Evolutionary conservation across 192 early-diverging fungal species (phyloP), one percentile per base, ranked within the genome.

Genomic region (Spizellomyces sp.): DNA sequence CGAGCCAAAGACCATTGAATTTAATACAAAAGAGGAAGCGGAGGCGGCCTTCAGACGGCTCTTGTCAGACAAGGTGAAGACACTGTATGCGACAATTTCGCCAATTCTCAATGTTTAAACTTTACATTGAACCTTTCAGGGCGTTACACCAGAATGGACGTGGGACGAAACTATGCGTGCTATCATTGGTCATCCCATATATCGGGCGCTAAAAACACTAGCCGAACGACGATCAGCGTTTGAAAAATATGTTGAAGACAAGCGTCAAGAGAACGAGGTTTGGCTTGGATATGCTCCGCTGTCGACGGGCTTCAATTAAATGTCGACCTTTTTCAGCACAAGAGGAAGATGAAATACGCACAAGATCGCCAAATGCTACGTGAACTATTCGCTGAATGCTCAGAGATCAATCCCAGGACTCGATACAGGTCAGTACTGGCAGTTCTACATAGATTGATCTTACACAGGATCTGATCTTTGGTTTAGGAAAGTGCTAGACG

Each of bases 151-250:
- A 15, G 81, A 89, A 43, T 96, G 95, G 95, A 89, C 90, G 9
- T 98, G 97, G 97, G 94, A 96, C 66, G 86, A 95, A 68, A 88
- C 94, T 9, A 89, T 98, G 86, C 88, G 93, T 10, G 88, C 89
- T 6, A 91, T 92, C 9, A 91, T 92, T 48, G 87, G 89, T 52
- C 87, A 95, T 48, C 92, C 93, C 4, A 83, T 90, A 77, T 99
- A 99, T 72, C 83, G 90, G 4, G 87, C 90, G 0, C 74, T 99
- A 12, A 92, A 89, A 57, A 92, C 95, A 0, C 79, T 92, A 7
- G 67, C 84, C 0, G 94, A 96, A 67, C 87, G 95, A 44, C 95
- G 95, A 70, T 76, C 82, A 4, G 93, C 92, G 0, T 99, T 95
- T 74, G 79, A 91, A 42, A 75, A 80, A 36, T 96, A 90, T 70